Conservation (phyloP, 208 protist species). For the Trypanosoma cruzi region DNA sequence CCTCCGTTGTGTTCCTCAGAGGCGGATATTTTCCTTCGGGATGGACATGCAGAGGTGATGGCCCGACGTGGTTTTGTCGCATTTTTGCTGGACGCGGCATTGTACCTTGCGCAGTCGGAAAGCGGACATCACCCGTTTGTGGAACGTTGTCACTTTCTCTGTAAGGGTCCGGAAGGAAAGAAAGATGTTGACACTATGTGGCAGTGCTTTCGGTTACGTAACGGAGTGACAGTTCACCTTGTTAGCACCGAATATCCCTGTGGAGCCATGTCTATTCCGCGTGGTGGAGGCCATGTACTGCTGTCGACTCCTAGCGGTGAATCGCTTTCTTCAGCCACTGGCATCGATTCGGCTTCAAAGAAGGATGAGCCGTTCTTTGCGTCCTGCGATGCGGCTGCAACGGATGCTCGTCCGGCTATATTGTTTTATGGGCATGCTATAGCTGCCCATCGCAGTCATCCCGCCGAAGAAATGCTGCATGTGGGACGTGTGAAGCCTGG, state of each 20-base stretch:
- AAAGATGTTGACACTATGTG: background rate
- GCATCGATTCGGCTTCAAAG: background rate
- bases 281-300: slow-evolving; percentile 55
- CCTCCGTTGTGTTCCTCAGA: background rate
- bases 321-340: background rate
- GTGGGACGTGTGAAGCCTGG: slow-evolving; percentile 84
- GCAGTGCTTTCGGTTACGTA: slow-evolving; percentile 35
- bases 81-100: slow-evolving; percentile 57
- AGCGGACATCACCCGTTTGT: slow-evolving; percentile 20
- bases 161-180: background rate
- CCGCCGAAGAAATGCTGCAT: slow-evolving; percentile 25
- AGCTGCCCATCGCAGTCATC: slow-evolving; percentile 45
- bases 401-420: background rate
- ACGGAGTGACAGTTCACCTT: slow-evolving; percentile 50
- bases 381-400: background rate
- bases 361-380: background rate
- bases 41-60: slow-evolving; percentile 91
- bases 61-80: slow-evolving; percentile 71
- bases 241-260: slow-evolving; percentile 79
- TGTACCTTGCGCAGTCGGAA: slow-evolving; percentile 8
- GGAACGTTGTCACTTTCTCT: slow-evolving; percentile 4
- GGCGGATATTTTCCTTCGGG: slow-evolving; percentile 39
- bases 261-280: slow-evolving; percentile 55
- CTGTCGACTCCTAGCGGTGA: slow-evolving; percentile 41
- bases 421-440: slow-evolving; percentile 32